These are phyloP conservation scores for Ustilago vetiveriae DNA, from an alignment of 1,284 basidiomycete genomes.

Conservation along the genomic window DNA sequence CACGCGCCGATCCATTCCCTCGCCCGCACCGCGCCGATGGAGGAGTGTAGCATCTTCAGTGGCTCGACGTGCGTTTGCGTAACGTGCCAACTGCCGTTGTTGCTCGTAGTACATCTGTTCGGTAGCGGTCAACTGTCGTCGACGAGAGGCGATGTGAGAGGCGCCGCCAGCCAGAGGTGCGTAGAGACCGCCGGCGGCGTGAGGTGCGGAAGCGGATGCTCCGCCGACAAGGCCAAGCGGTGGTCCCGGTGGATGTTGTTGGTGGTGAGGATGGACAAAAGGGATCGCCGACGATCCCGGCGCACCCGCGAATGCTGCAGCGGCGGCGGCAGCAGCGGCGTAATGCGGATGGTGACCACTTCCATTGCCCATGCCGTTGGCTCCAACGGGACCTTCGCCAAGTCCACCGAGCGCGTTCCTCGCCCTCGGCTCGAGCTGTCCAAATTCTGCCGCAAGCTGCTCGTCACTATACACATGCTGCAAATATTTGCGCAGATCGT, in stretches of 20 bases:
- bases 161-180: neutral
- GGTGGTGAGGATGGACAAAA: neutral
- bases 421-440: constrained; percentile 41
- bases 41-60: constrained; percentile 23
- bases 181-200: neutral
- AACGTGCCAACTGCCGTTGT: constrained; percentile 22
- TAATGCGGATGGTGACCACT: neutral
- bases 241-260: neutral
- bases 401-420: constrained; percentile 24
- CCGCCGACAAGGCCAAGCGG: neutral
- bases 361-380: neutral
- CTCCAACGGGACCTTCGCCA: neutral
- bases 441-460: constrained; percentile 44
- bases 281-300: neutral
- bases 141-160: neutral
- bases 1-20: constrained; percentile 1
- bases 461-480: constrained; percentile 51
- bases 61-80: constrained; percentile 30
- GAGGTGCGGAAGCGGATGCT: neutral
- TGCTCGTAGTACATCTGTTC: constrained; percentile 45
- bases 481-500: constrained; percentile 77
- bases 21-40: neutral
- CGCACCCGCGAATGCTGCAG: neutral
- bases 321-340: no score
- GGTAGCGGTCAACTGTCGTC: constrained; percentile 10